Percentiles rank a stretch among this genome's conserved stretches.
Evolutionary conservation across 768 basidiomycete genomes (phyloP).

Genomic region (Leccinum imitatum): DNA sequence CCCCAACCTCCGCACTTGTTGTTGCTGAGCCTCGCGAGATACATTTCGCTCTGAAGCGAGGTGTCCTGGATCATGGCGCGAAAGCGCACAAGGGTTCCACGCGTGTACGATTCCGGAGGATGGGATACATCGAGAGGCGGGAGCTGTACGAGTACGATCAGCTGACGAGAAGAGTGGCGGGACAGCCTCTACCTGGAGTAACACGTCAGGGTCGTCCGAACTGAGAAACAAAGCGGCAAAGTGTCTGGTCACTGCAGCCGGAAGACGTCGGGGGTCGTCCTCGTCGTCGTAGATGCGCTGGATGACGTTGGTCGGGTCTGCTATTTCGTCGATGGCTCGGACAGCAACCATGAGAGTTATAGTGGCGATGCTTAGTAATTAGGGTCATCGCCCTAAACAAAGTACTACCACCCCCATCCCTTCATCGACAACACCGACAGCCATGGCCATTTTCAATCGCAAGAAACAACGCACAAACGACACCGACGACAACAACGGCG

Average conservation of each 20-base stretch:
- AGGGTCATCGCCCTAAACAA: neutral
- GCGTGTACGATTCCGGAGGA: constrained; percentile 49
- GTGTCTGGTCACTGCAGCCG: constrained; percentile 43
- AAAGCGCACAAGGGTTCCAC: constrained; percentile 67
- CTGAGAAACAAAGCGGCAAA: constrained; percentile 45
- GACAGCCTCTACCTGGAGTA: constrained; percentile 21
- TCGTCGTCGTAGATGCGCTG: constrained; percentile 43
- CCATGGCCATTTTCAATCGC: constrained; percentile 61
- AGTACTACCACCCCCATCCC: constrained; percentile 6
- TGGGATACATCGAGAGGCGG: constrained; percentile 47
- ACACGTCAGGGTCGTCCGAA: constrained; percentile 30
- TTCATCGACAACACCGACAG: constrained; percentile 19
- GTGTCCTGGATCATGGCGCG: constrained; percentile 84
- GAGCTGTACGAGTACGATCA: constrained; percentile 43
- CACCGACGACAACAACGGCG: constrained; percentile 41
- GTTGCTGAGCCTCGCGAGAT: constrained; percentile 48
- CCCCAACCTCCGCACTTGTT: constrained; percentile 76
- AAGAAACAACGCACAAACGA: constrained; percentile 41
- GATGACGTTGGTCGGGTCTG: constrained; percentile 50
- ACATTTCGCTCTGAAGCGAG: constrained; percentile 69
- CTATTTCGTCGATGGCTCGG: constrained; percentile 46
- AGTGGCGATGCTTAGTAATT: constrained; percentile 18
- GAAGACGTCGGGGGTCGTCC: constrained; percentile 31
- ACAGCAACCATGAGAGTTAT: constrained; percentile 49
- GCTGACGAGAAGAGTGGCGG: neutral